These are phyloP conservation scores for Calendula officinalis DNA, from an alignment of 129 eudicot genomes.

Conservation along the genomic window DNA sequence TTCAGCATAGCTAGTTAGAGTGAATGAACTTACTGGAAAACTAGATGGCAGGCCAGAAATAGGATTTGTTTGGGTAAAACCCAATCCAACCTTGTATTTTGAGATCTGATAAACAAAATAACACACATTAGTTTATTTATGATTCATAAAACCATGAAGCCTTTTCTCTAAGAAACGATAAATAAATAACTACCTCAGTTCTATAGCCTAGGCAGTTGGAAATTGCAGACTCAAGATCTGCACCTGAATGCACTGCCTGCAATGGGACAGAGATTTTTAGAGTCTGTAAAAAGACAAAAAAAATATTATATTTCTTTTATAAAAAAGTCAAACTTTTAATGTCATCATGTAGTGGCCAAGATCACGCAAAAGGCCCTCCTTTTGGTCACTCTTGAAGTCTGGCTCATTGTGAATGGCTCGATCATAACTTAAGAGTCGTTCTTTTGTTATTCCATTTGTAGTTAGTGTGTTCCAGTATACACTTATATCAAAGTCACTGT, in stretches of 20 bases:
- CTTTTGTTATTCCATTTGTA: conserved; percentile 93
- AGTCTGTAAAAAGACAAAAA: background rate
- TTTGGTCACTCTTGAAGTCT: conserved; percentile 71
- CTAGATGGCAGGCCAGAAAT: conserved; percentile 90
- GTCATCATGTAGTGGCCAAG: conserved; percentile 93
- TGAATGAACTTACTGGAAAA: conserved; percentile 55
- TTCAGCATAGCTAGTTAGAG: background rate
- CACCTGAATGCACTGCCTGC: conserved; percentile 99
- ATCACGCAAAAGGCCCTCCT: conserved; percentile 96
- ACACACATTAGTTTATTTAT: too few species aligned
- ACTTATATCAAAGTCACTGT: conserved; percentile 73
- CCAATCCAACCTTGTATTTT: too few species aligned
- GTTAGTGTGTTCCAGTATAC: conserved; percentile 92
- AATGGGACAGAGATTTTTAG: conserved; percentile 3
- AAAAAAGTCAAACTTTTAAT: conserved; percentile 53
- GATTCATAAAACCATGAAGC: conserved; percentile 94
- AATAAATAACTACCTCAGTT: conserved; percentile 54
- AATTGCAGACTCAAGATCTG: conserved; percentile 96
- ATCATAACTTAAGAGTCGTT: conserved; percentile 97
- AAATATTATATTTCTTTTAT: background rate
- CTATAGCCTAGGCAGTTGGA: conserved; percentile 87
- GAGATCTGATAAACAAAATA: too few species aligned
- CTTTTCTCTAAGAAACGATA: conserved; percentile 70
- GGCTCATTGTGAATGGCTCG: conserved; percentile 92
- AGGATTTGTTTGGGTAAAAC: conserved; percentile 48